Base-by-base conservation (phyloP, 2,329 filamentous ascomycete species). In the Annulohypoxylon truncatum region DNA sequence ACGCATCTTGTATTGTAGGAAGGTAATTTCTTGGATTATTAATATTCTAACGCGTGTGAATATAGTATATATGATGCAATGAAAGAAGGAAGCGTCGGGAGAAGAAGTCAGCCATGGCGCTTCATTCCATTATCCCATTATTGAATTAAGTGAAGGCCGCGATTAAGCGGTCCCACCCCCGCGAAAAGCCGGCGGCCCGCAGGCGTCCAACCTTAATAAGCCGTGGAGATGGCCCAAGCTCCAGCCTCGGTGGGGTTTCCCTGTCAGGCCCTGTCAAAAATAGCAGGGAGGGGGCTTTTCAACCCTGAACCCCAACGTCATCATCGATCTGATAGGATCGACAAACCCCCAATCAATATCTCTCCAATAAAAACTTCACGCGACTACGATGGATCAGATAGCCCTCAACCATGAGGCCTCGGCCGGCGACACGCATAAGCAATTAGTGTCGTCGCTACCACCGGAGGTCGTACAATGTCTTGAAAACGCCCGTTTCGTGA, bases 401-500 rank as follows among this genome's bases (percentile, higher is more conserved):
- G 89, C 90, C 2, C 85, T 94, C 67, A 92, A 89, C 76, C 90
- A 92, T 78, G 90, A 93, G 79, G 87, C 90, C 62, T 94, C 92
- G 5, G 88, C 90, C 54, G 90, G 90, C 69, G 85, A 91, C 60
- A 93, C 89, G 46, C 85, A 94, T 79, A 91, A 90, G 68, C 88
- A 90, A 77, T 79, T 87, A 64, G 90, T 92, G 35, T 84, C 85
- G 62, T 86, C 86, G 7, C 86, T 98, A 2, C 96, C 96, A 0
- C 83, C 85, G 3, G 94, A 97, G 79, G 96, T 98, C 20, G 87
- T 96, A 10, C 90, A 94, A 74, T 97, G 94, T 77, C 88, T 99
- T 22, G 90, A 97, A 77, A 98, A 97, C 82, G 93, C 95, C 52
- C 91, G 95, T 73, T 99, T 97, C 82, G 94, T 97, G 87, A 74